These are phyloP conservation scores for Pterocarpus macrocarpus DNA, from an alignment of 306 rosid genomes.

Conservation along the genomic window DNA sequence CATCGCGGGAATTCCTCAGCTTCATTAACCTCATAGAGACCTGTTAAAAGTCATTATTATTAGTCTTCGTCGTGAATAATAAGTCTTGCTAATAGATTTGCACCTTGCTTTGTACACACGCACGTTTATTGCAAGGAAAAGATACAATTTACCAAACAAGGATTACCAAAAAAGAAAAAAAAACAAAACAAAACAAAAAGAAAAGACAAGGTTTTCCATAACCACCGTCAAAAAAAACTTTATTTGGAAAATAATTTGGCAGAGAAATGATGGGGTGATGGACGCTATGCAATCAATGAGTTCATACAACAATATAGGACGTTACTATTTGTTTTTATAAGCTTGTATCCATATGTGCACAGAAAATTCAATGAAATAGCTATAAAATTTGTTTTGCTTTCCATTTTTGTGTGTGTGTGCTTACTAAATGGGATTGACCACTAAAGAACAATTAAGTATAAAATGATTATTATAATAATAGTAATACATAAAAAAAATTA, in stretches of 20 bases:
- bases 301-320: background rate
- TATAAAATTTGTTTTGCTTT: background rate
- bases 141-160: background rate
- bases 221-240: constrained; percentile 4
- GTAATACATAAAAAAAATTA: too few species aligned
- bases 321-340: background rate
- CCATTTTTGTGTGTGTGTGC: background rate
- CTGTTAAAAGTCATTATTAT: constrained; percentile 45
- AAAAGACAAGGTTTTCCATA: background rate
- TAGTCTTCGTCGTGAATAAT: background rate
- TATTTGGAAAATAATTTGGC: background rate
- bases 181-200: background rate
- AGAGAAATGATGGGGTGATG: background rate
- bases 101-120: constrained; percentile 12
- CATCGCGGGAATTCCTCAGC: constrained; percentile 44
- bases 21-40: constrained; percentile 59
- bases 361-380: background rate
- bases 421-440: constrained; percentile 43
- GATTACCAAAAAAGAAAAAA: background rate
- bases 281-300: background rate
- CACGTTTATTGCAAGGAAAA: constrained; percentile 16
- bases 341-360: background rate
- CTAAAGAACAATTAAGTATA: background rate
- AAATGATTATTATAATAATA: too few species aligned
- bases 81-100: constrained; percentile 6